Evolutionary conservation across 495 filamentous ascomycete species (phyloP).

Genomic region (Annulohypoxylon moriforme): DNA sequence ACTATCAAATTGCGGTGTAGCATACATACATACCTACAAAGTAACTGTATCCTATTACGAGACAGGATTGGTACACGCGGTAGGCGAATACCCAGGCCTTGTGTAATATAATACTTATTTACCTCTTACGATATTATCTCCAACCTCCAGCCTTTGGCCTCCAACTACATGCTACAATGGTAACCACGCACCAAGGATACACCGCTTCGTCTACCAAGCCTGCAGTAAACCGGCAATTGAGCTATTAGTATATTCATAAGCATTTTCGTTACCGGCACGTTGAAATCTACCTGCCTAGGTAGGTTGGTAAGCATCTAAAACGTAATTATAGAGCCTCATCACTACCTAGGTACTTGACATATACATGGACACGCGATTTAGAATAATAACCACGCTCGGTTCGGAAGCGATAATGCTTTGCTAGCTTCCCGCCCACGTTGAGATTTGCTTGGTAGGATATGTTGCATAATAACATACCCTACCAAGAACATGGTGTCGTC

Average conservation of each 20-base stretch:
- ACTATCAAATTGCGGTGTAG: constrained; percentile 19
- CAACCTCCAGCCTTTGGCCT: background rate
- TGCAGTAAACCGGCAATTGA: background rate
- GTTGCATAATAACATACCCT: background rate
- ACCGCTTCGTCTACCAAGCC: background rate
- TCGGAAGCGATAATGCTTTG: background rate
- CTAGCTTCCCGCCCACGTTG: background rate
- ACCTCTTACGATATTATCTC: too few species aligned
- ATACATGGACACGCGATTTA: background rate
- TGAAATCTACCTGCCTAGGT: background rate
- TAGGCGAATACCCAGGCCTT: background rate
- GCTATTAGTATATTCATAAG: background rate
- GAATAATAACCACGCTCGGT: background rate
- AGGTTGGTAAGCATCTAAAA: too few species aligned
- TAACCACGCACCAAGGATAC: background rate
- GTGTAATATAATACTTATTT: background rate
- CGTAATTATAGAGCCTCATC: background rate
- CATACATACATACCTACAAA: background rate
- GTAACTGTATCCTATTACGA: background rate
- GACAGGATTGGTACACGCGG: background rate
- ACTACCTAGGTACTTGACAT: constrained; percentile 1
- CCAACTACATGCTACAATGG: background rate
- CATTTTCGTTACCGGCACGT: background rate
- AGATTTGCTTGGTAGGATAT: background rate
- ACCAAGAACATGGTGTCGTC: background rate